Evolutionary conservation across 2,329 filamentous ascomycete species (phyloP), one percentile per base, ranked within the genome.

Genomic region (Aspergillus unguis): DNA sequence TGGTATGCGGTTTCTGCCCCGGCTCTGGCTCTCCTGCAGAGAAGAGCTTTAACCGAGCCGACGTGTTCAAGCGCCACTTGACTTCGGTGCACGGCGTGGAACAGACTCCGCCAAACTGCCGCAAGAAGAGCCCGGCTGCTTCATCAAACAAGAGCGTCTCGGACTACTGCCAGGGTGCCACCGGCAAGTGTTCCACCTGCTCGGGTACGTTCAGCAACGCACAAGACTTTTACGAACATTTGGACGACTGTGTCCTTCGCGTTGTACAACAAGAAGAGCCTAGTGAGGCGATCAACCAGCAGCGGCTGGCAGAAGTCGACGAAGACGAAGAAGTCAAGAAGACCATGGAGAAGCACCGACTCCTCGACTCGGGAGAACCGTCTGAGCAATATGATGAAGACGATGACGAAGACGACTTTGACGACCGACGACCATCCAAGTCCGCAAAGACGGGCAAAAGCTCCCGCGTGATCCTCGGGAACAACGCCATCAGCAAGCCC

Each of bases 221-320:
- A 2, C 92, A 97, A 72, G 92, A 96, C 66, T 96, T 96, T 75
- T 96, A 97, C 71, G 92, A 97, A 75, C 92, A 97, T 78, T 78
- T 96, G 60, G 92, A 86, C 64, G 83, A 85, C 70, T 86, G 83
- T 65, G 83, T 85, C 9, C 72, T 86, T 54, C 80, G 82, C 31
- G 81, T 85, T 25, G 83, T 86, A 28, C 80, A 82, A 63, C 78
- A 80, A 61, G 77, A 80, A 58, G 80, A 82, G 56, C 80, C 80
- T 3, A 77, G 75, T 48, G 80, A 83, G 59, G 80, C 78, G 11
- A 81, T 81, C 70, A 83, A 83, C 64, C 75, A 80, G 62, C 75
- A 78, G 55, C 71, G 76, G 29, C 73, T 83, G 40, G 73, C 77
- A 0, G 78, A 85, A 6, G 81, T 89, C 1, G 82, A 85, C 6